These are phyloP conservation scores for Aechmea fasciata DNA, from an alignment of 176 grass and related monocot species.

Conservation along the genomic window DNA sequence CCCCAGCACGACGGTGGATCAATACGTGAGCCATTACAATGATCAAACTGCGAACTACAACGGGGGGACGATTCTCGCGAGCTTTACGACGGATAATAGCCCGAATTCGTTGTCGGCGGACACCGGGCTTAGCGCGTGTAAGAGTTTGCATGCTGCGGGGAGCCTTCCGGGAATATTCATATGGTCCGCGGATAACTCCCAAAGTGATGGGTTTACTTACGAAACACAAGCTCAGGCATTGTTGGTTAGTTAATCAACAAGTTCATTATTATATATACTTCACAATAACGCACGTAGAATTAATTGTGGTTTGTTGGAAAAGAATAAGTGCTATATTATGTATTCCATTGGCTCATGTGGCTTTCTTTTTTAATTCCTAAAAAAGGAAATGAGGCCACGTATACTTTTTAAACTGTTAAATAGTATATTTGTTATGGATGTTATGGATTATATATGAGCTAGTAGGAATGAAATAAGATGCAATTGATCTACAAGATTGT, in stretches of 20 bases:
- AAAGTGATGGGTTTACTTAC: conserved; percentile 24
- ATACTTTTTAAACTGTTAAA: no score
- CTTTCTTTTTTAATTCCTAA: no score
- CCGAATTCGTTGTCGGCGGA: conserved; percentile 21
- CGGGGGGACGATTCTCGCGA: conserved; percentile 35
- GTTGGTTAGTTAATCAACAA: conserved; percentile 14
- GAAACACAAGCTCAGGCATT: conserved; percentile 29
- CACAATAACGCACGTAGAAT: no score
- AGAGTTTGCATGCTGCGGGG: conserved; percentile 30
- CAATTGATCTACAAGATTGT: no score
- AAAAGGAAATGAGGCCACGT: no score
- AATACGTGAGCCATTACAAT: conserved; percentile 39
- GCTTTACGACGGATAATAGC: conserved; percentile 23
- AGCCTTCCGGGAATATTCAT: conserved; percentile 51
- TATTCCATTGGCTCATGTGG: no score
- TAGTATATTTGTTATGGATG: no score
- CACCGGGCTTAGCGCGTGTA: conserved; percentile 16
- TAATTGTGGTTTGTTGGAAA: no score
- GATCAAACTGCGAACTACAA: conserved; percentile 21
- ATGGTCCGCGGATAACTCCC: conserved; percentile 46
- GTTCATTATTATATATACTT: no score
- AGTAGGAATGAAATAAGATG: no score
- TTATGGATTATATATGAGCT: no score
- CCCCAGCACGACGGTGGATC: conserved; percentile 16
- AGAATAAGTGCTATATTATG: no score